Conservation (phyloP, 352 stramenopile species). For the Phytopythium mirpurense region DNA sequence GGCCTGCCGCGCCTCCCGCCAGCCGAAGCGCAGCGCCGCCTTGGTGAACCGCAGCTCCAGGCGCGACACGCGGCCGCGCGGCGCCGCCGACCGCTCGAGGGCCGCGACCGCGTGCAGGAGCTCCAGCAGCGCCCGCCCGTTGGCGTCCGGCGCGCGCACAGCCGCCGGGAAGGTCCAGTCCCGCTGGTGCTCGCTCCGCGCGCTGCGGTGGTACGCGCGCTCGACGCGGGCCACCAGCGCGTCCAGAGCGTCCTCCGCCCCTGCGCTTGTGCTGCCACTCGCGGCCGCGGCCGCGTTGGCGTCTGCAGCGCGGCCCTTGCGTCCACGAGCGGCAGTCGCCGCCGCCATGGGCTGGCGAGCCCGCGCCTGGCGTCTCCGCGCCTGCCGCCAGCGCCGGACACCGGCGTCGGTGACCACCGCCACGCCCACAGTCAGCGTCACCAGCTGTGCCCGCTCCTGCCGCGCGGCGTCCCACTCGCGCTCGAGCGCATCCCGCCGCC, state of each 20-base stretch:
- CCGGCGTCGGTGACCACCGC: background rate
- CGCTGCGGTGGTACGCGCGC: conserved; percentile 45
- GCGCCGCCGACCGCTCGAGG: conserved; percentile 18
- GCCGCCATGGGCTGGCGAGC: conserved; percentile 5
- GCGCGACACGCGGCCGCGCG: conserved; percentile 13
- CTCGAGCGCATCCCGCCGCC: conserved; percentile 26
- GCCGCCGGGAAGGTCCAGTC: conserved; percentile 46
- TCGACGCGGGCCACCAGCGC: conserved; percentile 7
- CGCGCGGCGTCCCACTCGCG: conserved; percentile 28
- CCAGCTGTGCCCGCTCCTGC: conserved; percentile 34
- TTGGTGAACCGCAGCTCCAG: conserved; percentile 43
- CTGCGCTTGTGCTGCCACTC: too few species aligned
- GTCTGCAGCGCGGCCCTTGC: background rate
- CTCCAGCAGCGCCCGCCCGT: conserved; percentile 36
- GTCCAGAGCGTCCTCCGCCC: background rate
- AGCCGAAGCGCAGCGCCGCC: conserved; percentile 60
- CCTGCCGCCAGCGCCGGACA: background rate
- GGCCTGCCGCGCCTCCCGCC: conserved; percentile 28
- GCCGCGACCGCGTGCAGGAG: conserved; percentile 31
- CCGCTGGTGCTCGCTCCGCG: conserved; percentile 37
- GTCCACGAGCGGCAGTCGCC: background rate
- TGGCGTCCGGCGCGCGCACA: conserved; percentile 41
- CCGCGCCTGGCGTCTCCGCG: conserved; percentile 6
- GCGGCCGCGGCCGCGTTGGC: background rate
- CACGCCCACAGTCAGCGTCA: conserved; percentile 30